Evolutionary conservation across 148 eudicot species (phyloP), one percentile per base, ranked within the genome.

Genomic region (Dysphania ambrosioides): DNA sequence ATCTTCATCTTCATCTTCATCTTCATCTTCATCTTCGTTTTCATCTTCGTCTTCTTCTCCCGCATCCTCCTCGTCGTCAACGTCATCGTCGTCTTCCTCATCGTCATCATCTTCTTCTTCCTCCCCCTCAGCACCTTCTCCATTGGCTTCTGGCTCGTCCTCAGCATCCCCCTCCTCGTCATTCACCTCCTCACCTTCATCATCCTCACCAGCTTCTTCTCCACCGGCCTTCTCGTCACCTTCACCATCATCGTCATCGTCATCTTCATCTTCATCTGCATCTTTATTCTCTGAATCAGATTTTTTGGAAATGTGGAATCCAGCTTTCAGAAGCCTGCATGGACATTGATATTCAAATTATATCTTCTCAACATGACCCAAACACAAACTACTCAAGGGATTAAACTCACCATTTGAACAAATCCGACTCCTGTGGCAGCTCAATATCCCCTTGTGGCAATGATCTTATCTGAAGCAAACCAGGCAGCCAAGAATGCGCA

Each of bases 81-180:
- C 85, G 0, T 58, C 85, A 2, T 66, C 82, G 0, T 67, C 82
- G 0, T 72, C 79, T 4, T 72, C 82, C 6, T 75, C 74, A 0
- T 67, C 79, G 2, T 78, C 79, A 1, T 78, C 85, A 15, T 71
- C 82, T 0, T 79, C 79, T 9, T 79, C 82, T 13, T 67, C 82
- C 66, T 79, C 82, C 12, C 72, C 85, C 61, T 72, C 85, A 27
- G 34, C 82, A 23, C 79, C 82, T 41, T 82, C 77, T 27, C 77
- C 85, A 30, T 82, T 75, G 65, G 81, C 77, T 32, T 78, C 84
- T 10, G 79, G 79, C 69, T 78, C 81, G 32, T 74, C 84, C 72
- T 75, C 79, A 1, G 74, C 72, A 16, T 66, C 82, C 26, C 74
- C 82, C 31, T 82, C 85, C 58, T 78, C 81, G 16, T 79, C 68